Base-by-base conservation (phyloP, 768 basidiomycete species). In the Peribolospora kevripleyi region DNA sequence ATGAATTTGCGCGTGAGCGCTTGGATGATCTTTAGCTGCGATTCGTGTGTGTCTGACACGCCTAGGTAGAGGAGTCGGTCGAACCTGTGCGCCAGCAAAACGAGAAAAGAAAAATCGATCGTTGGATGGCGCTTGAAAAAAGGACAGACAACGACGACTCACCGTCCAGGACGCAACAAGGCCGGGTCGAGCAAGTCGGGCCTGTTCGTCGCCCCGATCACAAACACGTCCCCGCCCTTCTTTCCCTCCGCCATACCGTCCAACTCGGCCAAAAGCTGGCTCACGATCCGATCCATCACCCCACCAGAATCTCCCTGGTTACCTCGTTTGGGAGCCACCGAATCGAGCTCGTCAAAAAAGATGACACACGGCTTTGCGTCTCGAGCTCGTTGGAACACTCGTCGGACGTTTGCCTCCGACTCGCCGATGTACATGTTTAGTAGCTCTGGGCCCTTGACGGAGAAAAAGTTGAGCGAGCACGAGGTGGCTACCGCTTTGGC, bases 401-500 rank as follows among this genome's bases (percentile, higher is more conserved):
- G 81, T 13, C 93, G 79, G 14, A 98, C 72, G 62, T 82, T 81
- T 1, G 84, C 80, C 64, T 98, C 93, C 0, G 88, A 91, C 70
- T 98, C 93, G 46, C 93, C 93, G 63, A 97, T 91, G 64, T 87
- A 97, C 9, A 87, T 86, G 45, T 86, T 87, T 5, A 84, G 85
- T 13, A 97, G 75, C 66, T 97, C 91, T 36, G 93, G 88, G 0
- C 93, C 93, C 60, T 93, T 93, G 65, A 97, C 80, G 48, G 88
- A 79, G 59, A 98, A 76, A 40, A 93, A 84, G 50, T 81, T 79
- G 14, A 88, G 83, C 40, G 75, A 76, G 4, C 83, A 84, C 4
- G 88, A 86, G 0, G 81, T 76, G 5, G 91, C 88, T 57, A 98
- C 88, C 6, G 90, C 87, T 58, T 91, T 81, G 10, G 93, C 91